Base-by-base conservation (phyloP, 2,329 filamentous ascomycete genomes). In the Hawksworthiomyces lignivorus region DNA sequence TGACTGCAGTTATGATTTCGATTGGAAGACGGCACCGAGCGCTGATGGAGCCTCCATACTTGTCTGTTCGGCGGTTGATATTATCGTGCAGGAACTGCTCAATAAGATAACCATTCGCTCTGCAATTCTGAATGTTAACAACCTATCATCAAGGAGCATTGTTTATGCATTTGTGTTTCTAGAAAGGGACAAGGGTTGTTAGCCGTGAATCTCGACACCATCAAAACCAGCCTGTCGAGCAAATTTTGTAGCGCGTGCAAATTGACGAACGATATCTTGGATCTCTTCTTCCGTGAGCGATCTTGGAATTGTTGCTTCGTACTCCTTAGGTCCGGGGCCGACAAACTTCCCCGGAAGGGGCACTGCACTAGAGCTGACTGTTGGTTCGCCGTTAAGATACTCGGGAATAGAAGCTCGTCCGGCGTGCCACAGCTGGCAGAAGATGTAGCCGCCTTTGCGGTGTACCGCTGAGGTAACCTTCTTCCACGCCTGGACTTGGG, bases 161-260 rank as follows among this genome's bases (percentile, higher is more conserved):
- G n/a, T n/a, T n/a, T n/a, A n/a, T n/a, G n/a, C n/a, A n/a, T n/a
- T n/a, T n/a, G n/a, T n/a, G n/a, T n/a, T n/a, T n/a, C n/a, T n/a
- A n/a, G n/a, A n/a, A n/a, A n/a, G n/a, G n/a, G n/a, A n/a, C n/a
- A n/a, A n/a, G n/a, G n/a, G n/a, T n/a, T n/a, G n/a, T n/a, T n/a
- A n/a, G 1, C 57, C 69, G 36, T 75, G 68, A 4, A 68, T 55
- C 48, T 89, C 84, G 34, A 89, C 74, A 1, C 77, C 79, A 51
- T 90, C 84, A 24, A 82, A 82, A 0, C 84, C 84, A 0, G 84
- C 84, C 38, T 69, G 65, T 0, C 67, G 63, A 0, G 82, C 73
- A 9, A 76, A 68, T 48, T 68, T 65, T 0, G 71, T 61, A 0
- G 73, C 72, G 0, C 62, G 65, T 0, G 67, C 72, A 56, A 72